phyloP scores from a whole-genome alignment of 2,329 filamentous ascomycete species.

The Nothophaeocryptopus gaeumannii region DNA sequence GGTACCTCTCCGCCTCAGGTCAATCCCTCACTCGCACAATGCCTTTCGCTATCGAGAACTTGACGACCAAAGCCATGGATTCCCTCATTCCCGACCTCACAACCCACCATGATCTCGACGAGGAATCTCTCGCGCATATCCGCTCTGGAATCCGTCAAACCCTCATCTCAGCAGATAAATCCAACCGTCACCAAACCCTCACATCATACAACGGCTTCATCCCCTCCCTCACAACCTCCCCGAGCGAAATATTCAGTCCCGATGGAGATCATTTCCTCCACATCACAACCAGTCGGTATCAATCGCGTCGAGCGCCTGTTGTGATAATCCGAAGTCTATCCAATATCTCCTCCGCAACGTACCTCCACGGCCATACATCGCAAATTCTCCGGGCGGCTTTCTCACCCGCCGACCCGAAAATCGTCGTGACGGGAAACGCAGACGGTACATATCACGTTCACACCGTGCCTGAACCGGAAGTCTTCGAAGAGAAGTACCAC shows the following conservation, averaged over 20 bases:
- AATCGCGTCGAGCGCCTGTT: conserved; percentile 12
- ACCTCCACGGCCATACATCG: conserved; percentile 19
- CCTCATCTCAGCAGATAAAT: conserved; percentile 11
- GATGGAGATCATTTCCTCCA: conserved; percentile 11
- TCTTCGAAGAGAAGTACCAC: not conserved
- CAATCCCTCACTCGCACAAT: conserved; percentile 5
- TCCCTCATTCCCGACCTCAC: conserved; percentile 15
- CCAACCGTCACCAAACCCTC: conserved; percentile 6
- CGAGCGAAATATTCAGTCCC: not conserved
- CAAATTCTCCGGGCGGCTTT: conserved; percentile 23
- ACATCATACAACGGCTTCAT: conserved; percentile 8
- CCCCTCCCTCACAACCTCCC: conserved; percentile 5
- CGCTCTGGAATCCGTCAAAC: conserved; percentile 4
- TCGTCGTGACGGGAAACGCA: conserved; percentile 22
- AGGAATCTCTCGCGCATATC: conserved; percentile 4
- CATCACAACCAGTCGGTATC: conserved; percentile 11
- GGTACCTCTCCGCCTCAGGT: conserved; percentile 15
- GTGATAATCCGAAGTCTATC: conserved; percentile 12
- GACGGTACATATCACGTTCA: conserved; percentile 21
- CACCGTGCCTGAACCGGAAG: conserved; percentile 11
- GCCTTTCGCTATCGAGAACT: conserved; percentile 13
- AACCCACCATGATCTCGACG: conserved; percentile 12
- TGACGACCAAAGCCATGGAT: conserved; percentile 14
- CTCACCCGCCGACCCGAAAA: conserved; percentile 13
- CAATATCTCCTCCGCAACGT: not conserved